Percentiles rank a stretch among this genome's conserved stretches.
Evolutionary conservation across 2,329 filamentous ascomycete species (phyloP).

Genomic region (Dactylellina leptospora): DNA sequence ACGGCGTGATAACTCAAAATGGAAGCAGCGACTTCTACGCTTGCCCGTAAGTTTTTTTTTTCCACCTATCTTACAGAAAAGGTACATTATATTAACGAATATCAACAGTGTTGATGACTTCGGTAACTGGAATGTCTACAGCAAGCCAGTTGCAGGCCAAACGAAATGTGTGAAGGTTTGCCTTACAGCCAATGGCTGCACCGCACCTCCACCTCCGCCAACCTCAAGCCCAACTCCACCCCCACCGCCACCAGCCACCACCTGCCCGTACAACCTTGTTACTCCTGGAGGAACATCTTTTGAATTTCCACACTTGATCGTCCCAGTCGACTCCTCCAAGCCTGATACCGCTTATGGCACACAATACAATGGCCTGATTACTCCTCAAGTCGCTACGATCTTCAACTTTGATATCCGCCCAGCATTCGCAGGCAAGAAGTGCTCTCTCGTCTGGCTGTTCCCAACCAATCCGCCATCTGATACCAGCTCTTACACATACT

Average conservation of each 20-base stretch:
- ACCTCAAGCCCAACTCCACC: background rate
- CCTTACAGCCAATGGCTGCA: constrained; percentile 62
- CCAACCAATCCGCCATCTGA: constrained; percentile 68
- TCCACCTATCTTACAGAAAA: background rate
- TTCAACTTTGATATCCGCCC: constrained; percentile 75
- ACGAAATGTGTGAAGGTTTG: constrained; percentile 65
- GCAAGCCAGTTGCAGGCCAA: constrained; percentile 60
- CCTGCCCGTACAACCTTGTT: constrained; percentile 61
- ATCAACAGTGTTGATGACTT: constrained; percentile 54
- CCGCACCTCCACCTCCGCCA: constrained; percentile 47
- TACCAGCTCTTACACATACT: constrained; percentile 69
- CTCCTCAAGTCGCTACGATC: constrained; percentile 66
- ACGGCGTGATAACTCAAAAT: constrained; percentile 66
- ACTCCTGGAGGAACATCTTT: constrained; percentile 63
- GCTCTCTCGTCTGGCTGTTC: constrained; percentile 73
- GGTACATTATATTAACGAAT: background rate
- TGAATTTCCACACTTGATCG: constrained; percentile 71
- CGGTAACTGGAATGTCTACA: constrained; percentile 68
- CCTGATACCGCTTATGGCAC: constrained; percentile 67
- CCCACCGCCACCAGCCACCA: constrained; percentile 36
- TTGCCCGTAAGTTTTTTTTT: constrained; percentile 66
- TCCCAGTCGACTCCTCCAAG: constrained; percentile 67
- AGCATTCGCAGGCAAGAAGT: constrained; percentile 67
- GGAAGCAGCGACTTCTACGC: constrained; percentile 68
- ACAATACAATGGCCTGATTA: constrained; percentile 67